Evolutionary conservation across 2,329 filamentous ascomycete genomes (phyloP), one percentile per base, ranked within the genome.

Genomic region (Neofusicoccum parvum): DNA sequence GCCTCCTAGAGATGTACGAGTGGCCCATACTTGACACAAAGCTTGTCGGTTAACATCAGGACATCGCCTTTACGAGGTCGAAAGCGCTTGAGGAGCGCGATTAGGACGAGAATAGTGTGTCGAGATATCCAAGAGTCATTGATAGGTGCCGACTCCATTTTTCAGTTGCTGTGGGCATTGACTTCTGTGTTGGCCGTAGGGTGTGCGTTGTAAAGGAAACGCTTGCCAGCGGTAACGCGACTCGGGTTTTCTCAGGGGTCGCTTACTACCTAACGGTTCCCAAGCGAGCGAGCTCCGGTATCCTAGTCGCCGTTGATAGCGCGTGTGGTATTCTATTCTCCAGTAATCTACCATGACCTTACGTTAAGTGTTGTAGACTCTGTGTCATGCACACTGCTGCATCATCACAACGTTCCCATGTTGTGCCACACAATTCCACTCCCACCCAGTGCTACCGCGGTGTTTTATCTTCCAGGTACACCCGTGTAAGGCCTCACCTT

Each of bases 1-100:
- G 76, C 80, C 71, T 82, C 79, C 6, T 76, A 70, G 7, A 82
- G 72, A 48, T 75, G 72, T 10, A 71, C 68, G 49, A 58, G 68
- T 36, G 62, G 64, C 11, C 73, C 77, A 15, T 71, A 71, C 68
- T 80, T 81, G 68, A 81, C 72, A 64, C 51, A 65, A 27, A 65
- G 6, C 1, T 65, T 37, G 43, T 9, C 17, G 43, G 62, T 20
- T 1, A 65, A 20, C 53, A 65, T 65, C 15, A 65, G 51, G 34
- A 65, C 43, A 17, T 41, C 12, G 39, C 62, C 43, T 9, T 50
- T 11, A 14, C 46, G 62, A 12, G 50, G 62, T 11, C 62, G 51
- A 23, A 56, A 32, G 14, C 43, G 62, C 51, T 58, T 49, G 14
- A 58, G 51, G 20, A 59, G 15, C 14, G 43, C 43, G 15, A 58